Evolutionary conservation across 2,329 filamentous ascomycete species (phyloP).

Genomic region (Arachnomyces sp.): DNA sequence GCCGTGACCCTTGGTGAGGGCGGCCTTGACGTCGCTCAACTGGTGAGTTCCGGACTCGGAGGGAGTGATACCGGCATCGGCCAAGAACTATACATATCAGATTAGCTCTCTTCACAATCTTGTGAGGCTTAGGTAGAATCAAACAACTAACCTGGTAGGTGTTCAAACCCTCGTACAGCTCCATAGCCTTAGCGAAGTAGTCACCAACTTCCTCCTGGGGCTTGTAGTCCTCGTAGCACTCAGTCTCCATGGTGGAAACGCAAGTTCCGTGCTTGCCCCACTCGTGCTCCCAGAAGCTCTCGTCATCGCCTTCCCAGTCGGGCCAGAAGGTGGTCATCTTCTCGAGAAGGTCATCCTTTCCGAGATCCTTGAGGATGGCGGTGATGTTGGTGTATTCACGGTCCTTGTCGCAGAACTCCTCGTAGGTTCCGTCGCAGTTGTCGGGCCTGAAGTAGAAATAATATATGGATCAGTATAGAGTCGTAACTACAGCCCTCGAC

Average conservation of each 20-base stretch:
- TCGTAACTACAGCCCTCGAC: not conserved
- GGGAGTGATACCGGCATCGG: conserved; percentile 48
- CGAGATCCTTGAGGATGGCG: conserved; percentile 44
- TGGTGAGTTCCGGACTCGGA: conserved; percentile 44
- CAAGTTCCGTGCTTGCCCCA: conserved; percentile 67
- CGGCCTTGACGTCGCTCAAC: conserved; percentile 41
- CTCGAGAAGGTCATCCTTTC: conserved; percentile 41
- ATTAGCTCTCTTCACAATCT: too few species aligned
- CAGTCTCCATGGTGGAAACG: conserved; percentile 57
- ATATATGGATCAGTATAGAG: not conserved
- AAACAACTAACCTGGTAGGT: conserved; percentile 39
- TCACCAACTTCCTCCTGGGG: conserved; percentile 50
- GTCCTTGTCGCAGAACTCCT: conserved; percentile 46
- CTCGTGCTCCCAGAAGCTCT: conserved; percentile 60
- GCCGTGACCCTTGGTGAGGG: conserved; percentile 40
- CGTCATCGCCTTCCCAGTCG: conserved; percentile 45
- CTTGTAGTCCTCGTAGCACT: conserved; percentile 53
- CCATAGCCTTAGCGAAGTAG: conserved; percentile 48
- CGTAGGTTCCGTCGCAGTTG: conserved; percentile 51
- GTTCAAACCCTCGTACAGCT: conserved; percentile 48
- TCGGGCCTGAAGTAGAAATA: conserved; percentile 31
- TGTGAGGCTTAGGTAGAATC: not conserved
- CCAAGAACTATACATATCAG: conserved; percentile 26
- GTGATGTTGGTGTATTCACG: conserved; percentile 52
- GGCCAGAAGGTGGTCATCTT: conserved; percentile 57